phyloP scores from a whole-genome alignment of 257 asterid genomes.

The Solanum chiquidenum region DNA sequence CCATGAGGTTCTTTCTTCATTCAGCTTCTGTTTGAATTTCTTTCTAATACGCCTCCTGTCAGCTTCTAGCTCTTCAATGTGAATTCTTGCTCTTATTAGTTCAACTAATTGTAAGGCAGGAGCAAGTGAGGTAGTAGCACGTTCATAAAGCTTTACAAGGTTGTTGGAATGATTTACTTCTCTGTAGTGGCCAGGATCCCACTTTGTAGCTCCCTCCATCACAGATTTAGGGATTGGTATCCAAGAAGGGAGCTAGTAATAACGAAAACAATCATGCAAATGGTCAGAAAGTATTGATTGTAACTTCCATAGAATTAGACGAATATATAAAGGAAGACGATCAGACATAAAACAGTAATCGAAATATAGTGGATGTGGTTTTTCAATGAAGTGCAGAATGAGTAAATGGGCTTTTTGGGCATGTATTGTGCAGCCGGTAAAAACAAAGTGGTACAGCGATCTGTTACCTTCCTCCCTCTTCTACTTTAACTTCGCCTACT shows the following conservation, averaged over 20 bases:
- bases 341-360: background rate
- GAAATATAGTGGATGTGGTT: background rate
- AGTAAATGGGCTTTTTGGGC: background rate
- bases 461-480: background rate
- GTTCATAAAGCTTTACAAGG: background rate
- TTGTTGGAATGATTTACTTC: conserved; percentile 5
- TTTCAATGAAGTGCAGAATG: background rate
- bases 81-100: conserved; percentile 5
- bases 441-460: background rate
- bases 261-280: background rate
- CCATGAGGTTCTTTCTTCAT: conserved; percentile 24
- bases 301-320: background rate
- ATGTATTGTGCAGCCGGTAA: background rate
- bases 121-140: conserved; percentile 10
- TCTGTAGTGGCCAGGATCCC: conserved; percentile 17
- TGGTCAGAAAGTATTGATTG: background rate
- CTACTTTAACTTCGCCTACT: background rate
- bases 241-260: conserved; percentile 12
- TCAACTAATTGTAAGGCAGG: conserved; percentile 13
- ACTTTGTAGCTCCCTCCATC: conserved; percentile 32
- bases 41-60: conserved; percentile 6
- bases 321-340: background rate
- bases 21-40: conserved; percentile 13
- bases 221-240: conserved; percentile 5
- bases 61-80: conserved; percentile 12